Base-by-base conservation (phyloP, 2,329 filamentous ascomycete genomes). In the Aureobasidium musti region DNA sequence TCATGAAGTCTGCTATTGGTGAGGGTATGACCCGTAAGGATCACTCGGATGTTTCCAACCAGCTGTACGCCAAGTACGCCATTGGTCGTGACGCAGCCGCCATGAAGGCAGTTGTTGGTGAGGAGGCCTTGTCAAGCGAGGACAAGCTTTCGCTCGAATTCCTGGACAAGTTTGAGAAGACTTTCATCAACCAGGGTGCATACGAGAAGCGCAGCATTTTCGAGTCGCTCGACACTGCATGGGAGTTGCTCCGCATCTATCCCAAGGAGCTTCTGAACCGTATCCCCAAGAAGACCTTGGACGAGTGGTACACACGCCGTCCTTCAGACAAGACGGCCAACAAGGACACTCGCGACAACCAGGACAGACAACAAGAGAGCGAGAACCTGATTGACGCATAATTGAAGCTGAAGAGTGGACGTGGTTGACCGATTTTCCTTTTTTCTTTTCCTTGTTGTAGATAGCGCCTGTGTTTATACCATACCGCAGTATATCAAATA, bases 1-100 rank as follows among this genome's bases (percentile, higher is more conserved):
- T 99, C 77, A 99, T 99, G 95, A 99, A 99, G 82, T 99, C 95
- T 75, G 95, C 95, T 79, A 99, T 99, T 76, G 95, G 95, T 74
- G 93, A 98, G 82, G 92, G 92, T 71, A 94, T 93, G 85, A 99
- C 95, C 30, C 91, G 95, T 74, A 93, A 91, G 80, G 96, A 99
- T 76, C 95, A 99, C 81, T 91, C 92, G 73, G 95, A 99, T 81
- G 95, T 99, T 60, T 99, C 95, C 72, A 99, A 99, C 84, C 95
- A 99, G 84, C 87, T 99, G 71, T 99, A 99, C 79, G 95, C 95
- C 81, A 99, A 99, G 82, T 99, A 99, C 79, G 95, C 95, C 79
- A 98, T 99, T 77, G 95, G 95, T 77, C 93, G 94, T 85, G 95
- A 99, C 76, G 95, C 95, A 23, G 94, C 96, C 43, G 90, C 92